Evolutionary conservation across 2,329 filamentous ascomycete genomes (phyloP).

Genomic region (Metarhizium brunneum): DNA sequence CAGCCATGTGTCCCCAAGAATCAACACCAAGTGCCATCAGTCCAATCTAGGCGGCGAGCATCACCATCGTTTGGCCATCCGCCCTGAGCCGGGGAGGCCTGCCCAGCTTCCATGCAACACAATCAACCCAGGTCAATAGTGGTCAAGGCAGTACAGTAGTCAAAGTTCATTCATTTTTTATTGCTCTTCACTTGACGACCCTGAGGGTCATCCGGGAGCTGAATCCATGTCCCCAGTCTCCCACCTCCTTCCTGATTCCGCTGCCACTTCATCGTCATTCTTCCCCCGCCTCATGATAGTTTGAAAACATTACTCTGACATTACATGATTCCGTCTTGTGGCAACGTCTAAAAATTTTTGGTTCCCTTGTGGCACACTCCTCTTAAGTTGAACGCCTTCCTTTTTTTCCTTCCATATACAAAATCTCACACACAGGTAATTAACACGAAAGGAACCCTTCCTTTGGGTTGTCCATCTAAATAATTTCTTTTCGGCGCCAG

Average conservation of each 20-base stretch:
- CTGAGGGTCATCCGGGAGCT: not conserved
- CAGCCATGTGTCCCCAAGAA: no score
- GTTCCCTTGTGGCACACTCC: not conserved
- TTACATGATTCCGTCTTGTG: not conserved
- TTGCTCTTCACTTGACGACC: not conserved
- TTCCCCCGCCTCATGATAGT: not conserved
- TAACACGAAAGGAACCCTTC: not conserved
- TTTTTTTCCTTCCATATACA: not conserved
- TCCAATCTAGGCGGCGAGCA: no score
- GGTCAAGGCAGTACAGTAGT: not conserved
- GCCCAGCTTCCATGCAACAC: not conserved
- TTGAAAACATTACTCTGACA: not conserved
- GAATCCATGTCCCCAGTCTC: not conserved
- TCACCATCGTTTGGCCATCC: no score
- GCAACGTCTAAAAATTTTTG: not conserved
- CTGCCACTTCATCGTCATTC: not conserved
- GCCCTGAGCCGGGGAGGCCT: no score
- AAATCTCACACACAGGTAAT: not conserved
- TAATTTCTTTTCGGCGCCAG: not conserved
- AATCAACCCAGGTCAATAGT: not conserved
- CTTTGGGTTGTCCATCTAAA: not conserved
- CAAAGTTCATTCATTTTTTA: not conserved
- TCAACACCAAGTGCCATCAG: no score
- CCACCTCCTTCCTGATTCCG: not conserved
- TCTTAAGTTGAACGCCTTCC: not conserved